Base-by-base conservation (phyloP, 2,329 filamentous ascomycete genomes). In the Hymenoscyphus salicellus region DNA sequence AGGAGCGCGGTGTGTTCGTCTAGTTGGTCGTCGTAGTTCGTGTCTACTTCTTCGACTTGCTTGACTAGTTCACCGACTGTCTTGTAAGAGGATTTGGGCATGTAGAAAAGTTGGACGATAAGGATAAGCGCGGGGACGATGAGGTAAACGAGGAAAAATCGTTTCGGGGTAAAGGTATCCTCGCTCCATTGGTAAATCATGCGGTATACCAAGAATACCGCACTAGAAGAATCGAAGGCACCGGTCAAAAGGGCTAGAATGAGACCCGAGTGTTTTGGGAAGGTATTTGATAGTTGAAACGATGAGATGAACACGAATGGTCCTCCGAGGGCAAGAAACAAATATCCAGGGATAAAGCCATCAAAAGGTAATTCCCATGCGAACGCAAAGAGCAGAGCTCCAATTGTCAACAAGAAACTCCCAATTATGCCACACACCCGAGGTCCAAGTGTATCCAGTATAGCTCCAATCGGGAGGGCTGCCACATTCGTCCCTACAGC, bases 401-500 rank as follows among this genome's bases (percentile, higher is more conserved):
- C 93, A 10, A 85, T 70, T 0, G 86, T 79, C 26, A 97, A 83
- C 70, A 90, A 88, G 43, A 88, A 66, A 65, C 86, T 87, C 59
- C 90, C 92, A 63, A 89, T 83, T 26, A 93, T 80, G 3, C 91
- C 89, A 72, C 90, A 90, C 4, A 91, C 82, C 63, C 90, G 85
- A 16, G 93, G 93, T 1, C 93, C 93, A 73, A 86, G 93, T 67
- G 87, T 83, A 77, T 97, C 93, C 26, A 97, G 84, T 55, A 96
- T 89, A 2, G 91, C 91, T 56, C 93, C 93, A 11, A 96, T 87
- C 1, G 93, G 91, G 6, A 97, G 82, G 14, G 93, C 93, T 49
- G 88, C 91, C 14, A 96, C 89, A 72, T 97, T 97, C 46, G 93
- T 96, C 6, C 86, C 90, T 10, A 96, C 92, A 16, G 92, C 93